Percentiles rank a stretch among this genome's conserved stretches.
Conservation (phyloP, 495 filamentous ascomycete species). For the Xylaria castorea region DNA sequence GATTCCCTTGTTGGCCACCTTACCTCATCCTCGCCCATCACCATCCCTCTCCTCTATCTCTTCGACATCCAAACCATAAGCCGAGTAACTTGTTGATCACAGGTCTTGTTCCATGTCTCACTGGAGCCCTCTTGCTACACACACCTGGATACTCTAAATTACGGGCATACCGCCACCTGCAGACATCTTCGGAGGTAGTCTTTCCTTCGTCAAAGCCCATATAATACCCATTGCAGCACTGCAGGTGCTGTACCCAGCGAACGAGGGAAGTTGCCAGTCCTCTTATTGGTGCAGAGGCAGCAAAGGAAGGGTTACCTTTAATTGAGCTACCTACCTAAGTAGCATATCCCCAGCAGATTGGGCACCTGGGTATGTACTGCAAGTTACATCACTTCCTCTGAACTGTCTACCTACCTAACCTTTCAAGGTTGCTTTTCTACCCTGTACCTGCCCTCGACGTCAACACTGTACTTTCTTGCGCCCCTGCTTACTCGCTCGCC, state of each 20-base stretch:
- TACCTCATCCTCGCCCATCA: no score
- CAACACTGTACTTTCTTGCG: neutral
- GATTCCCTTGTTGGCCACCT: conserved; percentile 11
- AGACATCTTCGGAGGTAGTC: neutral
- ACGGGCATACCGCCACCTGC: neutral
- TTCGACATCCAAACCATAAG: neutral
- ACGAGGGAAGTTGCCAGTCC: neutral
- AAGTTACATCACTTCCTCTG: neutral
- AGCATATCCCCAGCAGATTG: no score
- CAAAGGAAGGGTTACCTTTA: neutral
- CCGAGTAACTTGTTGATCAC: neutral
- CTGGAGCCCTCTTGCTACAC: neutral
- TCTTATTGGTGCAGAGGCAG: neutral
- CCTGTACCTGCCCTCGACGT: neutral
- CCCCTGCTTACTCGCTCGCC: neutral
- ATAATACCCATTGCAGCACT: neutral
- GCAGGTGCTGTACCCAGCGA: neutral
- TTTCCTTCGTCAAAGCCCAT: neutral
- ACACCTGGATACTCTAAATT: neutral
- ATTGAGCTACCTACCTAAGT: neutral
- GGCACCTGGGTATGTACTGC: neutral
- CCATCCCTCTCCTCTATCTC: neutral
- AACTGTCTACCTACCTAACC: no score
- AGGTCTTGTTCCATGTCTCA: neutral
- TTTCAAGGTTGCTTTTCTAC: neutral